phyloP scores from a whole-genome alignment of 2,329 filamentous ascomycete species.

The Cladosporium sp. region DNA sequence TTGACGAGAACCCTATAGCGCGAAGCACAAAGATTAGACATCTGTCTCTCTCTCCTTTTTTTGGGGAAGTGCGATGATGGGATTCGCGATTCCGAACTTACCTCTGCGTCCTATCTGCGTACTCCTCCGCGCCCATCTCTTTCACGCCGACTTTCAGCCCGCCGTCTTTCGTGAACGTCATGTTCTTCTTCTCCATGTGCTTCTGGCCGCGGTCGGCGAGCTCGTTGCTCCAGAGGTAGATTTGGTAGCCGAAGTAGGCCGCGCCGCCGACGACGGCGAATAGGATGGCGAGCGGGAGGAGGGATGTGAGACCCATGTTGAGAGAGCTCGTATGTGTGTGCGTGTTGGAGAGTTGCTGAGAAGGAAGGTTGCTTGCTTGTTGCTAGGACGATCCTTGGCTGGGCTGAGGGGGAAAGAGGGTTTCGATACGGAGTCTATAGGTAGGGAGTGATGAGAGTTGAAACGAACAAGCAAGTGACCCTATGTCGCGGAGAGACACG shows the following conservation, averaged over 20 bases:
- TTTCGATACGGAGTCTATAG: neutral
- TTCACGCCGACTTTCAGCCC: conserved; percentile 69
- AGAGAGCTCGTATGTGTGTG: conserved; percentile 37
- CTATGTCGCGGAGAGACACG: conserved; percentile 1
- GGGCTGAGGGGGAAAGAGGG: neutral
- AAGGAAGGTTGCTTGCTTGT: neutral
- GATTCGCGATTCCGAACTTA: no score
- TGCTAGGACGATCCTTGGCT: neutral
- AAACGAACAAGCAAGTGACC: conserved; percentile 2
- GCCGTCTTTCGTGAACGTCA: conserved; percentile 74
- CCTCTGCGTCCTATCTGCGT: conserved; percentile 71
- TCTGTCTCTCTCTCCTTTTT: no score
- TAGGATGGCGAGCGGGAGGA: conserved; percentile 67
- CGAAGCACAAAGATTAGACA: neutral
- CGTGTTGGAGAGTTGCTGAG: neutral
- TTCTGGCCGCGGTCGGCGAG: conserved; percentile 65
- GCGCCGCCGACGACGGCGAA: conserved; percentile 57
- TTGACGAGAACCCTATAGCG: conserved; percentile 46
- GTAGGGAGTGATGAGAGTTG: neutral
- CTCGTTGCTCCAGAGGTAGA: conserved; percentile 67
- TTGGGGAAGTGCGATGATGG: no score
- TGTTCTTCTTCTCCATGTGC: conserved; percentile 73
- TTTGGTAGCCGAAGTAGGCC: conserved; percentile 68
- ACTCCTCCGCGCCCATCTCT: conserved; percentile 66
- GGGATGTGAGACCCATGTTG: conserved; percentile 22